Percentiles rank a stretch among this genome's conserved stretches.
phyloP scores from a whole-genome alignment of 176 grass and related monocot genomes.

The Avena sativa region DNA sequence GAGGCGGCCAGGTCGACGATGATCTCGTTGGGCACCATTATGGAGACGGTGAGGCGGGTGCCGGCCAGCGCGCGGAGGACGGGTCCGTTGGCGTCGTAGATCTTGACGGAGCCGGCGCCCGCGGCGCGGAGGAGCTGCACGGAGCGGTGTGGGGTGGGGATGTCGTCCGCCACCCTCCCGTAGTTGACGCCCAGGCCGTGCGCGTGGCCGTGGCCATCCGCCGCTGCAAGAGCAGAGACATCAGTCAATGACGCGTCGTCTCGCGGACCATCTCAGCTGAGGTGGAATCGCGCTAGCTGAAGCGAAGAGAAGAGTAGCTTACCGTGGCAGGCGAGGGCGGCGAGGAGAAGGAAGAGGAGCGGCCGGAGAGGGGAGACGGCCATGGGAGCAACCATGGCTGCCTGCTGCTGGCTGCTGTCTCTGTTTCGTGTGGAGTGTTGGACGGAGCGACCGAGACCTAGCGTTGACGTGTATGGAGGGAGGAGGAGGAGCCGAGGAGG shows the following conservation, averaged over 20 bases:
- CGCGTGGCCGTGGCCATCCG: not conserved
- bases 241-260: not conserved
- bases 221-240: not conserved
- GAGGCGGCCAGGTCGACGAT: constrained; percentile 64
- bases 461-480: not conserved
- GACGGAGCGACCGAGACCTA: not conserved
- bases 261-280: not conserved
- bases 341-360: constrained; percentile 15
- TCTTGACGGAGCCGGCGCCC: constrained; percentile 76
- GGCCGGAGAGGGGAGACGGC: not conserved
- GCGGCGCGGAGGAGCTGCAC: constrained; percentile 55
- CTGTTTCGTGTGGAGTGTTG: not conserved
- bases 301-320: not conserved
- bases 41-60: constrained; percentile 64
- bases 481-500: not conserved
- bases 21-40: constrained; percentile 93
- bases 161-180: constrained; percentile 77
- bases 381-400: not conserved
- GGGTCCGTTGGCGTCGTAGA: constrained; percentile 79
- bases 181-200: constrained; percentile 80
- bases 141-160: constrained; percentile 57
- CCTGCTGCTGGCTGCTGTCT: not conserved
- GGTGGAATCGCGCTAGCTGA: too few species aligned
- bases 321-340: constrained; percentile 21
- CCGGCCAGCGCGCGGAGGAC: constrained; percentile 71